Evolutionary conservation across 2,329 filamentous ascomycete species (phyloP).

Genomic region (Ophiostoma sp.): DNA sequence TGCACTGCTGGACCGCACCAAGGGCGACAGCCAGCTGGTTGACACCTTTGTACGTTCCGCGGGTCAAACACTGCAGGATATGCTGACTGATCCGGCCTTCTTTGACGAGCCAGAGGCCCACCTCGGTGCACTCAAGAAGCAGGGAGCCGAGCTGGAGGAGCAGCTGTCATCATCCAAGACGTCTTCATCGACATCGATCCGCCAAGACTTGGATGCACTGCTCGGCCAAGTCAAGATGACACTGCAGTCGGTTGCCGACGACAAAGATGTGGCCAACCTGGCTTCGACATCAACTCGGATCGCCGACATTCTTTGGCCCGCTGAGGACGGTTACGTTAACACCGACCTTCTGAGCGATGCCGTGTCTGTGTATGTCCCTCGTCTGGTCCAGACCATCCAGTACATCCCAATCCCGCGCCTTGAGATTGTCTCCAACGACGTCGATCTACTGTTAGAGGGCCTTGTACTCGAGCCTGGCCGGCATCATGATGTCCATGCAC

Average conservation of each 20-base stretch:
- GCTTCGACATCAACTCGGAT: slow-evolving; percentile 67
- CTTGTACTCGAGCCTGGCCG: slow-evolving; percentile 82
- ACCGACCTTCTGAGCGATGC: slow-evolving; percentile 66
- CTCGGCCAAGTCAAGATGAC: slow-evolving; percentile 69
- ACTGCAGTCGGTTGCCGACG: slow-evolving; percentile 66
- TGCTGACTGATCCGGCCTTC: slow-evolving; percentile 83
- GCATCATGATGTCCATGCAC: slow-evolving; percentile 62
- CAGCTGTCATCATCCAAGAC: background rate
- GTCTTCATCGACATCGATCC: slow-evolving; percentile 48
- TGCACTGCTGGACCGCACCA: slow-evolving; percentile 59
- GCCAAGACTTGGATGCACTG: slow-evolving; percentile 71
- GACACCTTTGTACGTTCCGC: slow-evolving; percentile 74
- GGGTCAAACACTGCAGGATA: slow-evolving; percentile 72
- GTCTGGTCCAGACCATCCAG: slow-evolving; percentile 74
- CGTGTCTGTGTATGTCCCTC: slow-evolving; percentile 77
- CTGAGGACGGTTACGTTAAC: slow-evolving; percentile 62
- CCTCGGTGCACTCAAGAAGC: slow-evolving; percentile 52
- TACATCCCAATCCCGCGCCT: slow-evolving; percentile 86
- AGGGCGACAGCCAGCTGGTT: slow-evolving; percentile 66
- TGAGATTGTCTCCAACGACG: slow-evolving; percentile 79
- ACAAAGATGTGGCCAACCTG: slow-evolving; percentile 71
- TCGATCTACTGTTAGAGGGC: slow-evolving; percentile 87
- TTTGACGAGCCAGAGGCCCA: slow-evolving; percentile 69
- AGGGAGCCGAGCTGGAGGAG: slow-evolving; percentile 43
- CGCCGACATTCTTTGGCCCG: slow-evolving; percentile 67